These are phyloP conservation scores for Termitomyces sp. DNA, from an alignment of 768 basidiomycete species.

Conservation along the genomic window DNA sequence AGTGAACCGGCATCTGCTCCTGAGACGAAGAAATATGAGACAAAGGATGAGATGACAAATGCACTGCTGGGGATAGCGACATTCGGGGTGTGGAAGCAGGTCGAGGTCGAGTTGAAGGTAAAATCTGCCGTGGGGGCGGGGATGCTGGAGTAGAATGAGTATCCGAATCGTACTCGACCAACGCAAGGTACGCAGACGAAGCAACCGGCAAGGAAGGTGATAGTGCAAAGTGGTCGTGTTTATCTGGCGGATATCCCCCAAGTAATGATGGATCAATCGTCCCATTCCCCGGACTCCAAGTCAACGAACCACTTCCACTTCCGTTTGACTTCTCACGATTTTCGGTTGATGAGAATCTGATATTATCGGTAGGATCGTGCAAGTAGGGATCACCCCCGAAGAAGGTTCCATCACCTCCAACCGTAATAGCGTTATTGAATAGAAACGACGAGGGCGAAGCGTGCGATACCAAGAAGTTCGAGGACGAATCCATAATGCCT, in stretches of 20 bases:
- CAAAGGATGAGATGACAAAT: neutral
- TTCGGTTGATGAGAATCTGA: neutral
- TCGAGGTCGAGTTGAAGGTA: no score
- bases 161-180: neutral
- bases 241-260: conserved; percentile 1
- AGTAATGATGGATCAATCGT: conserved; percentile 17
- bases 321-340: neutral
- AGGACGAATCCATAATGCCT: neutral
- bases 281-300: conserved; percentile 9
- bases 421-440: neutral
- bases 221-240: neutral
- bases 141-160: neutral
- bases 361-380: neutral
- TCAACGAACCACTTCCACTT: neutral
- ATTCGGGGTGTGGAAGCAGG: neutral
- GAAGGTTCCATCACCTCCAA: neutral
- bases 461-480: neutral
- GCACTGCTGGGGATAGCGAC: neutral
- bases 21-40: neutral
- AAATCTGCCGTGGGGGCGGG: neutral
- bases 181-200: neutral
- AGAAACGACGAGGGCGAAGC: conserved; percentile 4
- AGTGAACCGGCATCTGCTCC: neutral
- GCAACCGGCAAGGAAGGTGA: neutral
- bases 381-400: neutral